A percentile compares a stretch with the other conserved stretches of the same genome.
phyloP scores from a whole-genome alignment of 345 rosid genomes.

The Sapria himalayana region DNA sequence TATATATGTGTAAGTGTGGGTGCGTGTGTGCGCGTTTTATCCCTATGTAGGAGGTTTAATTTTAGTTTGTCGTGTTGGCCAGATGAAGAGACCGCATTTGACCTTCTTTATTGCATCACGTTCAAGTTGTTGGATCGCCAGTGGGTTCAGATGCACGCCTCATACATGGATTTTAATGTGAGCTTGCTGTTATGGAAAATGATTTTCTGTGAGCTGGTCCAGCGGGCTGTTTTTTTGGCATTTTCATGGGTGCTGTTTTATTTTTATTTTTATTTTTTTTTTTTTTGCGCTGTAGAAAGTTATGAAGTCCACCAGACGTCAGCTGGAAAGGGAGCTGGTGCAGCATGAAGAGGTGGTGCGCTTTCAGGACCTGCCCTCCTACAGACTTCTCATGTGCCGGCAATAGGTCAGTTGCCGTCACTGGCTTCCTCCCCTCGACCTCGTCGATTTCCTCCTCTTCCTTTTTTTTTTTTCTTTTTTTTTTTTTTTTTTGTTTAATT shows the following conservation, averaged over 20 bases:
- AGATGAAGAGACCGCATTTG: slow-evolving; percentile 89
- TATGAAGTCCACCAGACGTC: slow-evolving; percentile 72
- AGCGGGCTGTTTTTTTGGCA: background rate
- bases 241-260: background rate
- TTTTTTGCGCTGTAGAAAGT: slow-evolving; percentile 37
- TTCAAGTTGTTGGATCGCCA: slow-evolving; percentile 95
- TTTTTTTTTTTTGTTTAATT: too few relatives aligned
- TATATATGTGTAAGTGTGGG: background rate
- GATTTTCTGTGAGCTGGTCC: background rate
- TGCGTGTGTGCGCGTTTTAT: too few relatives aligned
- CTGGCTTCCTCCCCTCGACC: slow-evolving; percentile 1
- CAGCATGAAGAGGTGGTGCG: slow-evolving; percentile 36
- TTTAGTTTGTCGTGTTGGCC: slow-evolving; percentile 9
- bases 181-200: slow-evolving; percentile 6
- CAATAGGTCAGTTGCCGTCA: background rate
- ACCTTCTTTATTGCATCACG: slow-evolving; percentile 81
- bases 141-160: slow-evolving; percentile 90
- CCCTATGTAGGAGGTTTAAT: background rate
- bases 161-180: slow-evolving; percentile 98
- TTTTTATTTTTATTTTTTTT: background rate
- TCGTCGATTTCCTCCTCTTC: slow-evolving; percentile 1
- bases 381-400: slow-evolving; percentile 30
- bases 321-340: slow-evolving; percentile 80
- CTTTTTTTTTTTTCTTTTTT: background rate
- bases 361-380: slow-evolving; percentile 72